Evolutionary conservation across 2,329 filamentous ascomycete species (phyloP), one percentile per base, ranked within the genome.

Genomic region (Colletotrichum tanaceti): DNA sequence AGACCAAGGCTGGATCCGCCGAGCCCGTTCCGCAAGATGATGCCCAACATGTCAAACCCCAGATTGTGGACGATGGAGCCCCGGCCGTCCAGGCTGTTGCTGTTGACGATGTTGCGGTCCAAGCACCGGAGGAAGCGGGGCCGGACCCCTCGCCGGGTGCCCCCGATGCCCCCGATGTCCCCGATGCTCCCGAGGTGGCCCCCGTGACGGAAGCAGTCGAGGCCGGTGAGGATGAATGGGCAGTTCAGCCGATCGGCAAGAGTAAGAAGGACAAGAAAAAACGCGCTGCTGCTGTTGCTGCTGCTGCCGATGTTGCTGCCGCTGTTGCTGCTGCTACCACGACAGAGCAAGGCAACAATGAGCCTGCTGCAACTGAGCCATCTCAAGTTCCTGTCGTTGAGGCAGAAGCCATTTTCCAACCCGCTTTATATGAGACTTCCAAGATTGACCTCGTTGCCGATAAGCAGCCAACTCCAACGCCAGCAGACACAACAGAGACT

Each of bases 221-320:
- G 32, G 68, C 66, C 22, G 66, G 32, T 18, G 70, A 71, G 16
- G 68, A 68, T 41, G n/a, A 63, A 46, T 65, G 57, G 49, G n/a
- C 71, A 14, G 52, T 70, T 20, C 61, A 73, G 14, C 57, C 70
- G 55, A 57, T 70, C 39, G 46, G 70, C 53, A 76, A 75, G 67
- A 59, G 59, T 49, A 69, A 72, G 49, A 72, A 71, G 39, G 63
- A 69, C 50, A 67, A 67, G 63, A 72, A 72, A 24, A 69, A 68
- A 49, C 63, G 57, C 18, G 58, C 55, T 43, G 46, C 61, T 20
- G 61, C 47, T 5, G 46, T 53, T 14, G 24, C 35, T 10, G 41
- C 22, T 16, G 64, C 35, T 18, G 44, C 28, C 5, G 60, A 39
- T 7, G 46, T 14, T 18, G 64, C 35, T 18, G 58, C n/a, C n/a